Base-by-base conservation (phyloP, 179 eudicot genomes). In the Beta lomatogona region DNA sequence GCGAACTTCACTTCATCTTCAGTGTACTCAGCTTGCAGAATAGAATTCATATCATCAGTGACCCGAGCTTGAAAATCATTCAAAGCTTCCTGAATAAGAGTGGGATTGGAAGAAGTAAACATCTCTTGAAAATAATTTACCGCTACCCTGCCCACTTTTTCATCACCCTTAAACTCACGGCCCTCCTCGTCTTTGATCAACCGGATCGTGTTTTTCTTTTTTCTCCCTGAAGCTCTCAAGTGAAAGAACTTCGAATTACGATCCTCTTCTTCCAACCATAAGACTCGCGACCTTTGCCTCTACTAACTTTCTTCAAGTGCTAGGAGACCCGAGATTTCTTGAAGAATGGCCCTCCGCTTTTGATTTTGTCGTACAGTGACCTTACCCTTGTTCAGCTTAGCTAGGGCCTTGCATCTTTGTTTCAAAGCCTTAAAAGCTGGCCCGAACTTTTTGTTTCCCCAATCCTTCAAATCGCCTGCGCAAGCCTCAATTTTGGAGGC, bases 1-100 rank as follows among this genome's bases (percentile, higher is more conserved):
- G 50, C 50, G 28, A 46, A 7, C 28, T 25, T 25, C 28, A 25
- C 28, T 25, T 25, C 28, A 25, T 25, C 28, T 25, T 25, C 28
- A 25, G 50, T 46, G 2, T 7, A 4, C 8, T 46, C 5, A 46
- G 5, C 50, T 4, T 4, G 25, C 58, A 52, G 53, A 58, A 36
- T 16, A 58, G 78, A 0, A 18, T 58, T 31, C 66, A 75, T 58
- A 0, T 18, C 28, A 25, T 11, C 15, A 25, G 28, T 25, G 1
- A 25, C 28, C 1, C 28, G 28, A 25, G 28, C 28, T 25, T 25
- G 28, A 25, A 25, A 25, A 25, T 25, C 15, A 16, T 28, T 9
- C 1, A 50, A 9, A 6, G 4, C 46, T 0, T 14, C 1, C 0
- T 14, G 19, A 0, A 53, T 11, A 3, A 1, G 0, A 3, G 41